Evolutionary conservation across 768 basidiomycete genomes (phyloP), one percentile per base, ranked within the genome.

Genomic region (Ramaria sp.): DNA sequence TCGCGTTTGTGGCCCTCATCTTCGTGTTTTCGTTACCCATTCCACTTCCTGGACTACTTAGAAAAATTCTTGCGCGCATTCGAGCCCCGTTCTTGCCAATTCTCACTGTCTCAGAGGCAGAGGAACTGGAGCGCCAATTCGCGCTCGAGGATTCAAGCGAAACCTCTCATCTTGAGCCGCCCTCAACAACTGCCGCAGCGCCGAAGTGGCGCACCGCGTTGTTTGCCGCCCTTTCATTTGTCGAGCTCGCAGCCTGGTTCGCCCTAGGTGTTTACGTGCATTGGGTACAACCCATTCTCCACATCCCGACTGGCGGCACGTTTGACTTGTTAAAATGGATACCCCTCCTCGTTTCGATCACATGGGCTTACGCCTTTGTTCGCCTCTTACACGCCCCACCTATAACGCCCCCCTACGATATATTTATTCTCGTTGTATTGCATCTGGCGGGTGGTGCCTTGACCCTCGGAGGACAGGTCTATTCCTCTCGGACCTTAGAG

Each of bases 331-430:
- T 58, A 50, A 51, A 38, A 16, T 47, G 57, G 48, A 32, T 8
- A 37, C 34, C 52, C 12, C 47, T 64, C 13, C 42, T 61, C 36
- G 41, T 63, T 27, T 58, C 62, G 10, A 39, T 61, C 7, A 59
- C 64, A 16, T 65, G 63, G 63, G 32, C 61, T 0, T 65, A 65
- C 44, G 47, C 61, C 5, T 49, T 58, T 13, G 16, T 49, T 5
- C 60, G 58, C n/a, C 52, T 60, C 27, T 48, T 59, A 22, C 30
- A 62, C 28, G 38, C 42, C 7, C 61, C 61, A 3, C 52, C 52
- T 13, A 12, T 59, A 1, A 64, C 61, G 0, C 57, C 59, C 2
- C 59, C 61, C 3, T 61, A 62, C 50, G 63, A 63, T 37, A 48
- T 65, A 1, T 58, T 63, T 30, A 50, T 47, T 22, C 51, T 65